phyloP scores from a whole-genome alignment of 805 yeast genomes.

The Metschnikowia arizonensis region DNA sequence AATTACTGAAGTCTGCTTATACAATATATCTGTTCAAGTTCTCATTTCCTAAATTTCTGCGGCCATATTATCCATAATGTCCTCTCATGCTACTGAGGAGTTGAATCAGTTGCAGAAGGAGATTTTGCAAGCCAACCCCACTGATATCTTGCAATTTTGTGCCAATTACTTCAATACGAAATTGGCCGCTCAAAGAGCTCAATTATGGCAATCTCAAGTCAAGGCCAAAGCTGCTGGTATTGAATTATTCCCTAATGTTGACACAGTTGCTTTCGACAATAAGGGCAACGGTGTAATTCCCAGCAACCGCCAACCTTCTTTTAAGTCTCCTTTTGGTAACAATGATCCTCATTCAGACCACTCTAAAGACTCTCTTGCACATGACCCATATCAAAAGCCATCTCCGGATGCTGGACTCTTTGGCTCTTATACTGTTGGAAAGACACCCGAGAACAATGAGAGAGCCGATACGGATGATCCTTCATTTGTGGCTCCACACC shows the following conservation, averaged over 20 bases:
- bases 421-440: conserved; percentile 10
- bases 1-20: not conserved
- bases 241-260: conserved; percentile 40
- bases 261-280: conserved; percentile 30
- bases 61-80: conserved; percentile 6
- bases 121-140: conserved; percentile 49
- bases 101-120: conserved; percentile 61
- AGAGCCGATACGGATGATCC: conserved; percentile 30
- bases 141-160: conserved; percentile 70
- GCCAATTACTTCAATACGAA: conserved; percentile 65
- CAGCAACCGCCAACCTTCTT: conserved; percentile 40
- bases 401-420: conserved; percentile 20
- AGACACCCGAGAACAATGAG: conserved; percentile 14
- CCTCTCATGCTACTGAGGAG: conserved; percentile 40
- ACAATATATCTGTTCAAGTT: not conserved
- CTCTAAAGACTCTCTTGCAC: conserved; percentile 28
- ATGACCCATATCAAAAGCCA: not conserved
- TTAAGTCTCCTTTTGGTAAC: conserved; percentile 60
- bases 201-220: conserved; percentile 47
- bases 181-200: conserved; percentile 55
- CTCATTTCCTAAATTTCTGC: not conserved
- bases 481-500: conserved; percentile 13
- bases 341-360: conserved; percentile 58
- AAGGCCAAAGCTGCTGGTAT: conserved; percentile 50
- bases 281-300: conserved; percentile 24